Conservation (phyloP, 2,329 filamentous ascomycete genomes). For the Ophiostoma perfectum region DNA sequence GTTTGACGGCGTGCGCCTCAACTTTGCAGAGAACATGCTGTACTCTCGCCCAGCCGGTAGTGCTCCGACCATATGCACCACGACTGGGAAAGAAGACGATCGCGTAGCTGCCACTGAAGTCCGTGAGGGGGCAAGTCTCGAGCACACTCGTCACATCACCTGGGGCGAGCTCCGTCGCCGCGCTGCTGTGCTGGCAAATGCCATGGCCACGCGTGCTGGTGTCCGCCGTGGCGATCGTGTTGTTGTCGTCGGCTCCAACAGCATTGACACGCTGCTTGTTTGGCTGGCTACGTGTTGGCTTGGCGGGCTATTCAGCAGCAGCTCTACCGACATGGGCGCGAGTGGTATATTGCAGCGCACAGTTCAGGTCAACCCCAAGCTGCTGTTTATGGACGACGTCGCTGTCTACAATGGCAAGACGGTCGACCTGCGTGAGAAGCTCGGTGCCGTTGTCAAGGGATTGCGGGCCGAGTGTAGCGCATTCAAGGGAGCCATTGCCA, state of each 20-base stretch:
- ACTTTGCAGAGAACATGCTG: slow-evolving; percentile 76
- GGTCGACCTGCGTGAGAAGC: slow-evolving; percentile 67
- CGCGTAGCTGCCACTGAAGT: slow-evolving; percentile 68
- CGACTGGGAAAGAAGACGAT: slow-evolving; percentile 60
- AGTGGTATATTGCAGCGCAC: slow-evolving; percentile 70
- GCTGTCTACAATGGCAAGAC: slow-evolving; percentile 66
- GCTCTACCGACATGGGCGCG: slow-evolving; percentile 77
- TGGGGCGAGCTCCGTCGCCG: slow-evolving; percentile 61
- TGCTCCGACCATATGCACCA: slow-evolving; percentile 36
- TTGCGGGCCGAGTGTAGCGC: slow-evolving; percentile 52
- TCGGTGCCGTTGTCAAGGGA: slow-evolving; percentile 58
- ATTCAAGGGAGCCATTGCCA: slow-evolving; percentile 59
- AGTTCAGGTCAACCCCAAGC: slow-evolving; percentile 68
- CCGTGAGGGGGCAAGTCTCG: slow-evolving; percentile 54
- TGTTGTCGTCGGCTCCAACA: slow-evolving; percentile 69
- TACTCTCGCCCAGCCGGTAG: slow-evolving; percentile 45
- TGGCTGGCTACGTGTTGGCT: slow-evolving; percentile 65
- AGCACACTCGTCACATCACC: slow-evolving; percentile 51
- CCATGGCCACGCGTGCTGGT: slow-evolving; percentile 57
- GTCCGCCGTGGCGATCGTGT: slow-evolving; percentile 67
- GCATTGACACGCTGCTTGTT: slow-evolving; percentile 65
- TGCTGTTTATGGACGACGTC: slow-evolving; percentile 77
- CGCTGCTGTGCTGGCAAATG: slow-evolving; percentile 57
- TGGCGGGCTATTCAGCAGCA: slow-evolving; percentile 70
- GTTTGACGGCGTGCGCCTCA: slow-evolving; percentile 70